phyloP scores from a whole-genome alignment of 2,329 filamentous ascomycete genomes.

The Penicillium sp. region DNA sequence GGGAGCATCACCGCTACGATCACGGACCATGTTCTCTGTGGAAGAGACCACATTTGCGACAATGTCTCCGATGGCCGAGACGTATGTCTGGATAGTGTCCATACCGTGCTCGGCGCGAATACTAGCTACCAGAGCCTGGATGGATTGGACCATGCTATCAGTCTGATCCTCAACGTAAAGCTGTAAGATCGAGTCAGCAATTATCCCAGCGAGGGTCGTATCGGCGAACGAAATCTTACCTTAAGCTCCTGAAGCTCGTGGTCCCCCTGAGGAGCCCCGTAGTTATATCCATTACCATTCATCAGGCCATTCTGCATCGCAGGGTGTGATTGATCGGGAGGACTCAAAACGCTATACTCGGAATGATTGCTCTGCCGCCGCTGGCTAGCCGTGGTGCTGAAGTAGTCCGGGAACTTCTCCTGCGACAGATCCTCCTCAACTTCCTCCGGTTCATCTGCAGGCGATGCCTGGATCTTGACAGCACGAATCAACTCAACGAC shows the following conservation, averaged over 20 bases:
- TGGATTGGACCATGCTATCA: conserved; percentile 74
- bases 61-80: conserved; percentile 70
- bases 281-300: conserved; percentile 43
- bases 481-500: conserved; percentile 82
- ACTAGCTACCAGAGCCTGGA: conserved; percentile 76
- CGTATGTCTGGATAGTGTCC: conserved; percentile 68
- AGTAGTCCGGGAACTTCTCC: conserved; percentile 70
- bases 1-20: conserved; percentile 52
- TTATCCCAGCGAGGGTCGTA: conserved; percentile 16
- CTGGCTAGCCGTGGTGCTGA: conserved; percentile 59
- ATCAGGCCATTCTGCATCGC: conserved; percentile 32
- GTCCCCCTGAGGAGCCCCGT: conserved; percentile 48
- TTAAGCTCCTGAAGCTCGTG: conserved; percentile 64
- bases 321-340: conserved; percentile 51
- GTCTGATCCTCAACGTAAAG: conserved; percentile 84
- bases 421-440: conserved; percentile 67
- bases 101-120: conserved; percentile 69
- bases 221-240: conserved; percentile 44
- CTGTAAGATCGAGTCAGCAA: conserved; percentile 43
- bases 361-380: conserved; percentile 65
- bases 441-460: conserved; percentile 74
- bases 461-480: conserved; percentile 81
- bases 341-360: conserved; percentile 73
- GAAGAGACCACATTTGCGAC: conserved; percentile 71
- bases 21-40: conserved; percentile 60